Evolutionary conservation across 2,329 filamentous ascomycete species (phyloP), one percentile per base, ranked within the genome.

Genomic region (Penicillium capsulatum): DNA sequence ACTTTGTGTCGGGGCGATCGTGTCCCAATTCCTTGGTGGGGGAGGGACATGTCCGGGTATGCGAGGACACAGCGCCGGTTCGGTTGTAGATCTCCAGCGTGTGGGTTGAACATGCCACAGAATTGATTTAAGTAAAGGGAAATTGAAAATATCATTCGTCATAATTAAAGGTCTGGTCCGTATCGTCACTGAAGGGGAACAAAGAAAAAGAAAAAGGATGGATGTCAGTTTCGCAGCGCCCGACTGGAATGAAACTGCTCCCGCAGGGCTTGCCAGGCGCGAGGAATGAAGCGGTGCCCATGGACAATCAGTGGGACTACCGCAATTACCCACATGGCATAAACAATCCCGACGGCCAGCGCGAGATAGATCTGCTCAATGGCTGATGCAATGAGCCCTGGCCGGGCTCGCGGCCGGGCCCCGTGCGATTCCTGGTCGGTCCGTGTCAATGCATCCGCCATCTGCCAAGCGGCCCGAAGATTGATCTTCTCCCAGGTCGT

Each of bases 401-500:
- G 33, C 46, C 55, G 31, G 26, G 49, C 14, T 38, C 28, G 31
- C 30, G 40, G 33, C 22, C 45, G 36, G 11, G 16, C 31, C 9
- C 41, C 35, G 16, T 50, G 44, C 8, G 47, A 51, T 28, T 51
- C 45, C 14, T 43, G 44, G 30, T 54, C 44, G 3, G 44, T 31
- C 22, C 39, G 39, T 32, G 67, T 17, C 15, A 74, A 62, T 31
- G 74, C 67, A 11, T 71, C 66, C 3, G 72, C 66, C 65, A 85
- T 77, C 41, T 77, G 74, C 73, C 78, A 79, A 3, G 82, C 82
- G 1, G 84, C 81, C 34, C 76, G 77, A 52, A 83, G 82, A 64
- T 83, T 83, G 60, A 85, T 83, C 64, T 76, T 81, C 42, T 84
- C 80, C 83, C 82, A 86, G 0, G 80, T 85, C 2, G 77, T 80